Evolutionary conservation across 768 basidiomycete genomes (phyloP).

Genomic region (Xerocomellus intermedius): DNA sequence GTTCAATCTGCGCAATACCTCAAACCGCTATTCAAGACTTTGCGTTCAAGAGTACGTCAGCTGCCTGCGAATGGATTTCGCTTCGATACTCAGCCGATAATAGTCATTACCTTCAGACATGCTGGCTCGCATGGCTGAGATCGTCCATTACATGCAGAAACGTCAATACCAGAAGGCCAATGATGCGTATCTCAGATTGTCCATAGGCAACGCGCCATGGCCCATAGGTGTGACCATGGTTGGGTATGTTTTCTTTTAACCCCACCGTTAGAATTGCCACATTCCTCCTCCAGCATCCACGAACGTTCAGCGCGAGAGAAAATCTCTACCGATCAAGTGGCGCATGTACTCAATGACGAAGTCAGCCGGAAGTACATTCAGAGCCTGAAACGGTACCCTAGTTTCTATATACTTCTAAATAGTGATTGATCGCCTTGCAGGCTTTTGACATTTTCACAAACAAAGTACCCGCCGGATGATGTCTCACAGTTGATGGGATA

Average conservation of each 20-base stretch:
- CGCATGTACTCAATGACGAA: constrained; percentile 98
- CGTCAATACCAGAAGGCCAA: constrained; percentile 95
- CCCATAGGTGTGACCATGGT: constrained; percentile 99
- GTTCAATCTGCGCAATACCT: constrained; percentile 95
- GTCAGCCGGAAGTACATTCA: constrained; percentile 99
- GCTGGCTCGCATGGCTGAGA: constrained; percentile 83
- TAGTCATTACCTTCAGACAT: constrained; percentile 83
- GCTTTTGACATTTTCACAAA: constrained; percentile 92
- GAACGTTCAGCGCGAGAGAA: constrained; percentile 97
- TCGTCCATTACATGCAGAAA: constrained; percentile 95
- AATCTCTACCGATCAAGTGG: constrained; percentile 95
- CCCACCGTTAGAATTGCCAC: neutral
- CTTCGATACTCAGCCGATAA: constrained; percentile 9
- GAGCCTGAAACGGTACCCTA: constrained; percentile 85
- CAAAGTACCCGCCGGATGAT: constrained; percentile 92
- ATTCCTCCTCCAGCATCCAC: constrained; percentile 66
- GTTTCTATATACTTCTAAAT: neutral
- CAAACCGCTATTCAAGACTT: constrained; percentile 90
- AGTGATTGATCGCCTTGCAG: constrained; percentile 41
- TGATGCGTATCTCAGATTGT: constrained; percentile 93
- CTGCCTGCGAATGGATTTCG: neutral
- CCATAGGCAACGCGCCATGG: constrained; percentile 99
- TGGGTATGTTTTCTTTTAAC: constrained; percentile 55
- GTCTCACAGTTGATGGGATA: constrained; percentile 91
- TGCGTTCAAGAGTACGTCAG: constrained; percentile 79